Evolutionary conservation across 306 rosid species (phyloP), one percentile per base, ranked within the genome.

Genomic region (Benincasa hispida): DNA sequence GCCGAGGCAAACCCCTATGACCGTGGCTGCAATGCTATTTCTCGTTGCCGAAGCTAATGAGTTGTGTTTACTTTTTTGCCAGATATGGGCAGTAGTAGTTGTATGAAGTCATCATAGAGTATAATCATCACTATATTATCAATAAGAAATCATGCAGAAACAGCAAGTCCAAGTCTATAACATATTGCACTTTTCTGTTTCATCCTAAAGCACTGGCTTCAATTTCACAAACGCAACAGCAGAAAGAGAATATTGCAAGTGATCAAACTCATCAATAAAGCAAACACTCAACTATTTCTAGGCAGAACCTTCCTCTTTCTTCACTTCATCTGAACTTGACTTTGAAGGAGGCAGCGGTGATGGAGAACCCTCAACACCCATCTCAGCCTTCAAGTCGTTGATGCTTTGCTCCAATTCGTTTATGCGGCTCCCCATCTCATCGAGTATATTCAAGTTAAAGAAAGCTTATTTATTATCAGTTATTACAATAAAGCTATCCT

Each of bases 381-480:
- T 94, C 87, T 94, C 99, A 50, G 91, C 78, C 82, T 87, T 89
- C 34, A 95, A 82, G 67, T 95, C 97, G 10, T 83, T 90, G 82
- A 95, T 87, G 90, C 98, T 95, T 72, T 86, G 88, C 87, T 95
- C 99, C 95, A 95, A 78, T 79, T 95, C 99, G 62, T 86, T 90
- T 75, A 95, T 95, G 55, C 99, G 96, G 83, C 55, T 70, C 70
- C 99, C 99, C 98, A 92, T 92, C 80, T 94, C 99, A 78, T 94
- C 98, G 45, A 94, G 99, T 94, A 84, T 87, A 85, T 62, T 62
- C 76, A 39, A 41, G 96, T 94, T 78, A 94, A 94, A 88, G 70
- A 89, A 76, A 88, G 81, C 83, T 80, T 41, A 67, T 41, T 17
- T 37, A 55, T 24, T 28, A 74, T 74, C 34, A 75, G 74, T 78